Percentiles rank a stretch among this genome's conserved stretches.
These are phyloP conservation scores for Talaromyces sp. DNA, from an alignment of 2,329 filamentous ascomycete species.

Conservation along the genomic window DNA sequence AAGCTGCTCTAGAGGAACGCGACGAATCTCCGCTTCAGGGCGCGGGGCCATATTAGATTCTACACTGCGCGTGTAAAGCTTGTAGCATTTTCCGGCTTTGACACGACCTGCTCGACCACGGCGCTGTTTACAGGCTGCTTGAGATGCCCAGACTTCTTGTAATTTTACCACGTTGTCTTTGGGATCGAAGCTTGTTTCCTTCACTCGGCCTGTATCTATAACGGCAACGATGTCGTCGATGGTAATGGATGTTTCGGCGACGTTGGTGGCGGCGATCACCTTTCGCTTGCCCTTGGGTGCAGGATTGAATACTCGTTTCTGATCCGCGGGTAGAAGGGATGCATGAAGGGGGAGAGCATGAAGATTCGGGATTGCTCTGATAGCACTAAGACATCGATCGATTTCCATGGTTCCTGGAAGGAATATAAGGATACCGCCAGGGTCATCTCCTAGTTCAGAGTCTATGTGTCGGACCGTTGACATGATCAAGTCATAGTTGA, in stretches of 20 bases:
- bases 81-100: conserved; percentile 87
- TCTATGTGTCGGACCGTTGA: conserved; percentile 82
- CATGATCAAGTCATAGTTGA: conserved; percentile 86
- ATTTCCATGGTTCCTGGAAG: conserved; percentile 91
- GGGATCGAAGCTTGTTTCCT: conserved; percentile 92
- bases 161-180: conserved; percentile 91
- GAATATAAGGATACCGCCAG: conserved; percentile 93
- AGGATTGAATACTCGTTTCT: conserved; percentile 77
- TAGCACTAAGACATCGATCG: conserved; percentile 69
- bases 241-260: conserved; percentile 96
- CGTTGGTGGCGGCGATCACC: conserved; percentile 91
- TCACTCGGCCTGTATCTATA: conserved; percentile 91
- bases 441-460: conserved; percentile 66
- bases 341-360: conserved; percentile 88
- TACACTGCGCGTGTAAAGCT: conserved; percentile 83
- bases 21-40: conserved; percentile 88
- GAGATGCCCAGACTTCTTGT: conserved; percentile 92
- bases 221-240: conserved; percentile 97
- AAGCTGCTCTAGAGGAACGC: conserved; percentile 89
- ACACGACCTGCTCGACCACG: conserved; percentile 92
- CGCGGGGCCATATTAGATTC: conserved; percentile 81
- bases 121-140: conserved; percentile 89
- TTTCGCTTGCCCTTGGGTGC: conserved; percentile 81
- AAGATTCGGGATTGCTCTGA: conserved; percentile 64
- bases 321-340: conserved; percentile 82